Evolutionary conservation across 2,329 filamentous ascomycete species (phyloP).

Genomic region (Cytospora piceicola): DNA sequence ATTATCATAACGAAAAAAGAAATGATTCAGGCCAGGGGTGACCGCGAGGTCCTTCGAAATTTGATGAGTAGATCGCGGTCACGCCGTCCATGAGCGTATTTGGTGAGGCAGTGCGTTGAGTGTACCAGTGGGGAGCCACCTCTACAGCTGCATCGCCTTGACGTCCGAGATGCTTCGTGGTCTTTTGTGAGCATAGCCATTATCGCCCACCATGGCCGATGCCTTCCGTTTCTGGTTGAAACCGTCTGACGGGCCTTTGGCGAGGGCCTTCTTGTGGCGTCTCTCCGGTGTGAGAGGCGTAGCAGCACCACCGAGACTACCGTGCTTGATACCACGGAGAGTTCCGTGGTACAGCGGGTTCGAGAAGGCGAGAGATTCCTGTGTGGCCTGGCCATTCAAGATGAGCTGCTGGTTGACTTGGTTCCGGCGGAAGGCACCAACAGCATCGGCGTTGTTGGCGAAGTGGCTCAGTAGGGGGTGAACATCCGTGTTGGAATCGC

Average conservation of each 20-base stretch:
- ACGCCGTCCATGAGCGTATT: slow-evolving; percentile 54
- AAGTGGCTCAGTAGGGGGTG: slow-evolving; percentile 68
- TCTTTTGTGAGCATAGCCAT: slow-evolving; percentile 53
- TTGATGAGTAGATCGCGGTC: slow-evolving; percentile 30
- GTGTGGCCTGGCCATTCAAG: slow-evolving; percentile 62
- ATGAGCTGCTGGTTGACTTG: slow-evolving; percentile 66
- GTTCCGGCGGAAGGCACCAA: slow-evolving; percentile 77
- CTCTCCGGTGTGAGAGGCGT: slow-evolving; percentile 71
- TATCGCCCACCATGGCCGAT: slow-evolving; percentile 43
- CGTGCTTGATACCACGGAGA: slow-evolving; percentile 66
- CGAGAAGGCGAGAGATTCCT: slow-evolving; percentile 66
- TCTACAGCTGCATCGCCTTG: slow-evolving; percentile 45
- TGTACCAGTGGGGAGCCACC: background rate
- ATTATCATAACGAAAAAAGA: background rate
- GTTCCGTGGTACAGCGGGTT: slow-evolving; percentile 63
- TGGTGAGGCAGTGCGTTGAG: slow-evolving; percentile 16
- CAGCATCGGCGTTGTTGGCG: slow-evolving; percentile 67
- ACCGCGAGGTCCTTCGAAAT: slow-evolving; percentile 10
- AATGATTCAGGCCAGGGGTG: slow-evolving; percentile 30
- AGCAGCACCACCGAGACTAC: slow-evolving; percentile 67
- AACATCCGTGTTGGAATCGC: slow-evolving; percentile 48
- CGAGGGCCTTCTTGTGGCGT: slow-evolving; percentile 55
- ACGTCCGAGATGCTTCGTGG: slow-evolving; percentile 64
- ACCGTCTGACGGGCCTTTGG: slow-evolving; percentile 55
- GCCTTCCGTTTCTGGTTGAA: slow-evolving; percentile 61